Evolutionary conservation across 2,329 filamentous ascomycete species (phyloP).

Genomic region (Plenodomus tracheiphilus): DNA sequence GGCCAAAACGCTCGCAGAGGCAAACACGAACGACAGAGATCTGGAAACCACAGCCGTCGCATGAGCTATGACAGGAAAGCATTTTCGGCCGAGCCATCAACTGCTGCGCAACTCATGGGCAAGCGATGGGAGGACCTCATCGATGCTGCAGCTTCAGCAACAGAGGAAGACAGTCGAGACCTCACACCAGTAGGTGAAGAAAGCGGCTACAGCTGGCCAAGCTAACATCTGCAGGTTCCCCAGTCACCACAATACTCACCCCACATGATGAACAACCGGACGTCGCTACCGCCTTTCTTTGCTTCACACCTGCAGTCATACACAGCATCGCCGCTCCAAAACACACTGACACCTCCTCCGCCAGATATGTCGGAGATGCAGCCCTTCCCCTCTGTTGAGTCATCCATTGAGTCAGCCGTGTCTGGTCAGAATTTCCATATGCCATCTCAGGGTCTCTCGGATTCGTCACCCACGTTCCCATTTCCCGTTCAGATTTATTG

Average conservation of each 20-base stretch:
- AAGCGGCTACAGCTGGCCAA: slow-evolving; percentile 3
- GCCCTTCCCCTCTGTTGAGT: slow-evolving; percentile 90
- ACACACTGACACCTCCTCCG: slow-evolving; percentile 80
- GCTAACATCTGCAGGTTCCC: slow-evolving; percentile 46
- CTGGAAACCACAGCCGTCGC: slow-evolving; percentile 73
- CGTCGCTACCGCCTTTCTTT: slow-evolving; percentile 63
- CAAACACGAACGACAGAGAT: slow-evolving; percentile 80
- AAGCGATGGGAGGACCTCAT: slow-evolving; percentile 97
- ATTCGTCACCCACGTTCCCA: slow-evolving; percentile 62
- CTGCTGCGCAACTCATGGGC: slow-evolving; percentile 70
- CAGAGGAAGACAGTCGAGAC: slow-evolving; percentile 86
- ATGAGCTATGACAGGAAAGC: slow-evolving; percentile 79
- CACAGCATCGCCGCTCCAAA: slow-evolving; percentile 87
- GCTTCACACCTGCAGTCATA: slow-evolving; percentile 65
- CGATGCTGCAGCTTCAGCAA: slow-evolving; percentile 89
- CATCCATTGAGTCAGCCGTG: slow-evolving; percentile 68
- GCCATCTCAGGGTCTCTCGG: slow-evolving; percentile 51
- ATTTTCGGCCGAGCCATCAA: slow-evolving; percentile 80
- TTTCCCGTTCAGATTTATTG: slow-evolving; percentile 82
- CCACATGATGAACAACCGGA: slow-evolving; percentile 54
- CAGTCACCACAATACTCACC: slow-evolving; percentile 58
- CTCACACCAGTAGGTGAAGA: slow-evolving; percentile 74
- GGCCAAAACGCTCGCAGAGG: slow-evolving; percentile 74
- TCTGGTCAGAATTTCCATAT: slow-evolving; percentile 71
- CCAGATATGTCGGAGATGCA: slow-evolving; percentile 55